phyloP scores from a whole-genome alignment of 345 rosid genomes.

The Rubroshorea leprosula region DNA sequence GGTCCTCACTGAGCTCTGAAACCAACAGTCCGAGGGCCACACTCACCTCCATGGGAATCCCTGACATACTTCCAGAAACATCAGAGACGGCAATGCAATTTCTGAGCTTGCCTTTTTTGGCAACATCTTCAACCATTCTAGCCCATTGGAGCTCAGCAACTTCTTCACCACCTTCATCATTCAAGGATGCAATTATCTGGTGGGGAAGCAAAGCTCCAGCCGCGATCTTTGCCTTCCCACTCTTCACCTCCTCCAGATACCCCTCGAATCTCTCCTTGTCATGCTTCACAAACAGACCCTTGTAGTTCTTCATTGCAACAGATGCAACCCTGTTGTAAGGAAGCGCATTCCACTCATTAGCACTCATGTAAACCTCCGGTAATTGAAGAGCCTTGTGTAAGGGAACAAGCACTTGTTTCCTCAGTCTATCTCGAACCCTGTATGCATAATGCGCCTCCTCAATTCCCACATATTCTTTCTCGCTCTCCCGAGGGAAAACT shows the following conservation, averaged over 20 bases:
- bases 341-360: constrained; percentile 14
- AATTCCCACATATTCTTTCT: constrained; percentile 13
- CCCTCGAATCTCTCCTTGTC: constrained; percentile 27
- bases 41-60: constrained; percentile 53
- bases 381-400: constrained; percentile 13
- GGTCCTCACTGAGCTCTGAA: constrained; percentile 50
- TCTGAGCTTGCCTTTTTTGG: too few relatives aligned
- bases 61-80: constrained; percentile 30
- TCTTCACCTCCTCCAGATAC: constrained; percentile 28
- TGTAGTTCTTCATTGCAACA: constrained; percentile 41
- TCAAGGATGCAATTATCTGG: constrained; percentile 38
- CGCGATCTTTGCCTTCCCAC: constrained; percentile 35
- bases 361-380: constrained; percentile 20
- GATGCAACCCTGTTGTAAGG: constrained; percentile 40
- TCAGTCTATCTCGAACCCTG: constrained; percentile 13
- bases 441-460: constrained; percentile 20
- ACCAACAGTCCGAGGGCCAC: constrained; percentile 53
- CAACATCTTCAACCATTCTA: too few relatives aligned
- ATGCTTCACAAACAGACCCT: constrained; percentile 32
- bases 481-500: constrained; percentile 6
- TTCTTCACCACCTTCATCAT: constrained; percentile 15
- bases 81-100: too few relatives aligned
- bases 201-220: constrained; percentile 68
- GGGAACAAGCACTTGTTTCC: constrained; percentile 24
- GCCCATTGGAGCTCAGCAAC: too few relatives aligned